Evolutionary conservation across 129 eudicot genomes (phyloP).

Genomic region (Flaveria linearis): DNA sequence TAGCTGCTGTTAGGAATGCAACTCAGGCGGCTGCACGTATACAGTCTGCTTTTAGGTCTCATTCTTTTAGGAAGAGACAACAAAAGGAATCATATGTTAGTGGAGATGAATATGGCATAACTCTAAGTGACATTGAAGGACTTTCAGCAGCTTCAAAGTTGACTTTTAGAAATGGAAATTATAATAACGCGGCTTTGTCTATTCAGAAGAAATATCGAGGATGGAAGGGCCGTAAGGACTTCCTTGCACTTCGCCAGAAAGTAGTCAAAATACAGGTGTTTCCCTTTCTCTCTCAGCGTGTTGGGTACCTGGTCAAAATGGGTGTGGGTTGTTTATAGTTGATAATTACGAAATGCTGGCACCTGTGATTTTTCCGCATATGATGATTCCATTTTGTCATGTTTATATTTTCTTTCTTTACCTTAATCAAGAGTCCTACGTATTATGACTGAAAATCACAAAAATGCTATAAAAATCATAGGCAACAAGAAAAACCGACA

Average conservation of each 20-base stretch:
- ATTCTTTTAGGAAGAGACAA: conserved; percentile 85
- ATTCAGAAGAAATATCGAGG: conserved; percentile 92
- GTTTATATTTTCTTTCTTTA: background rate
- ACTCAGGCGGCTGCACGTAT: conserved; percentile 98
- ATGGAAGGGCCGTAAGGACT: conserved; percentile 88
- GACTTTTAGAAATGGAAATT: conserved; percentile 54
- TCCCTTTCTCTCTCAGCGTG: background rate
- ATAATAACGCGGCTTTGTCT: conserved; percentile 72
- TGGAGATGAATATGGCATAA: conserved; percentile 54
- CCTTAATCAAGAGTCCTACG: background rate
- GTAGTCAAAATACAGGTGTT: conserved; percentile 96
- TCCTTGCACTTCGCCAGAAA: conserved; percentile 82
- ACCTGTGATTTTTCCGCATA: background rate
- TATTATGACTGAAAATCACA: background rate
- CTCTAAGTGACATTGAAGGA: conserved; percentile 58
- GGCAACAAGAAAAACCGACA: background rate
- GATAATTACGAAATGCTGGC: background rate
- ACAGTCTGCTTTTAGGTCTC: conserved; percentile 95
- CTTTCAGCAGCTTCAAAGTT: conserved; percentile 79
- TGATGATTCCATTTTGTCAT: background rate
- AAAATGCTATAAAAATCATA: background rate
- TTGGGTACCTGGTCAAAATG: background rate
- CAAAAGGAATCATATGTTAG: conserved; percentile 45
- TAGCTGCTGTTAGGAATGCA: conserved; percentile 85
- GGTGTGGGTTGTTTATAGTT: background rate